phyloP scores from a whole-genome alignment of 352 stramenopile genomes.

The Phytophthora pinifolia region DNA sequence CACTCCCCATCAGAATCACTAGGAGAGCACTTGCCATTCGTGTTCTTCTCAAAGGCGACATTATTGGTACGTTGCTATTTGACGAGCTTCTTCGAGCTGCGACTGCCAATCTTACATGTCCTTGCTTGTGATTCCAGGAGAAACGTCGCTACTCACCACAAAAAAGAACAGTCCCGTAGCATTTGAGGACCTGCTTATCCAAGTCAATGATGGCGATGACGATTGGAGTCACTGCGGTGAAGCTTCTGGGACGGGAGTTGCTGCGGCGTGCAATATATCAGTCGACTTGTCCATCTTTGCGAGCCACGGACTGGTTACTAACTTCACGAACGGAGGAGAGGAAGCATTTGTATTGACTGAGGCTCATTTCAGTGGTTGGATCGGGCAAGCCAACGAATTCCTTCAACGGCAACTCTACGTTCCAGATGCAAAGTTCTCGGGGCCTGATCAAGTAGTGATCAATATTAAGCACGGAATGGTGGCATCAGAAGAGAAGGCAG shows the following conservation, averaged over 20 bases:
- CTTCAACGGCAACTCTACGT: constrained; percentile 29
- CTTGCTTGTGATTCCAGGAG: constrained; percentile 8
- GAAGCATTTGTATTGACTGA: neutral
- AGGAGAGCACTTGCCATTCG: constrained; percentile 12
- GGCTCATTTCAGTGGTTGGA: constrained; percentile 15
- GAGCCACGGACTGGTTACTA: constrained; percentile 12
- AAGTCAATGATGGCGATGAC: constrained; percentile 8
- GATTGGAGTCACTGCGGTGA: constrained; percentile 4
- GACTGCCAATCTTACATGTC: neutral
- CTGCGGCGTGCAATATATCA: constrained; percentile 1
- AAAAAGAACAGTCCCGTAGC: constrained; percentile 11
- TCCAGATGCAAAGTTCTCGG: constrained; percentile 36
- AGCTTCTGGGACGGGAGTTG: neutral
- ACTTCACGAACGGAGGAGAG: neutral
- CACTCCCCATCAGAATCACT: constrained; percentile 13
- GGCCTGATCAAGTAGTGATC: constrained; percentile 41
- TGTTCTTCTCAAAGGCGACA: constrained; percentile 7
- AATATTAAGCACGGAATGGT: constrained; percentile 15
- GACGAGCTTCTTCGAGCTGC: neutral
- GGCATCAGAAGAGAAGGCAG: neutral
- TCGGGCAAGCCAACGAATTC: constrained; percentile 9
- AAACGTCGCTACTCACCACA: constrained; percentile 14
- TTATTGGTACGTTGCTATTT: constrained; percentile 16
- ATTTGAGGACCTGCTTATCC: constrained; percentile 10
- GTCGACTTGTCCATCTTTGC: constrained; percentile 20